Conservation (phyloP, 805 yeast genomes). For the Kuraishia hungarica region DNA sequence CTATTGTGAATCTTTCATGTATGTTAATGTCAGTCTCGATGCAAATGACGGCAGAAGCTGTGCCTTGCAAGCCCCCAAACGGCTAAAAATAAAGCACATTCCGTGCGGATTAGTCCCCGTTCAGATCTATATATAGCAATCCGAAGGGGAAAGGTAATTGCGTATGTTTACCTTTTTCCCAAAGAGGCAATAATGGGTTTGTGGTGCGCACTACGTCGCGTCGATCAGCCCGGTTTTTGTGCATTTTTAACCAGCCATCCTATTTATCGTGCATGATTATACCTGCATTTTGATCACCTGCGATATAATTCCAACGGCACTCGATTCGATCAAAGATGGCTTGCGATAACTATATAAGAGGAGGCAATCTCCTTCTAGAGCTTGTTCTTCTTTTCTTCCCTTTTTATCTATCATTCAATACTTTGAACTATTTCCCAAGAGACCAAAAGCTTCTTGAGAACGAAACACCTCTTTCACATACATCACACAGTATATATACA, state of each 20-base stretch:
- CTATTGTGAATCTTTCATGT: background rate
- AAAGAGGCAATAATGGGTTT: slow-evolving; percentile 4
- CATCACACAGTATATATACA: background rate
- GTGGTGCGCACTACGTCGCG: background rate
- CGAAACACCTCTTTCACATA: background rate
- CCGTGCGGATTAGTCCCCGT: background rate
- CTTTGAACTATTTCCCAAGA: background rate
- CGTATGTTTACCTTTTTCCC: slow-evolving; percentile 12
- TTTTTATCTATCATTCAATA: background rate
- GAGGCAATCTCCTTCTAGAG: background rate
- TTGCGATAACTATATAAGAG: background rate
- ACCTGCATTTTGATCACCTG: background rate
- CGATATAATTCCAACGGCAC: background rate
- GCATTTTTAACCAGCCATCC: slow-evolving; percentile 4
- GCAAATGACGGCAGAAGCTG: background rate
- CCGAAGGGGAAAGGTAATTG: slow-evolving; percentile 6
- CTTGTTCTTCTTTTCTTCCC: background rate
- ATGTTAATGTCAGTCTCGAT: background rate
- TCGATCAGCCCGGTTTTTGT: background rate
- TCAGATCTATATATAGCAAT: background rate
- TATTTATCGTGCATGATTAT: background rate
- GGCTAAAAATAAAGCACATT: background rate
- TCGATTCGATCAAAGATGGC: background rate
- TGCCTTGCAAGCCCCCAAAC: background rate
- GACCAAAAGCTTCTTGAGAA: background rate